A percentile compares a stretch with the other conserved stretches of the same genome.
phyloP scores from a whole-genome alignment of 2,329 filamentous ascomycete genomes.

The Drechslerella stenobrocha region DNA sequence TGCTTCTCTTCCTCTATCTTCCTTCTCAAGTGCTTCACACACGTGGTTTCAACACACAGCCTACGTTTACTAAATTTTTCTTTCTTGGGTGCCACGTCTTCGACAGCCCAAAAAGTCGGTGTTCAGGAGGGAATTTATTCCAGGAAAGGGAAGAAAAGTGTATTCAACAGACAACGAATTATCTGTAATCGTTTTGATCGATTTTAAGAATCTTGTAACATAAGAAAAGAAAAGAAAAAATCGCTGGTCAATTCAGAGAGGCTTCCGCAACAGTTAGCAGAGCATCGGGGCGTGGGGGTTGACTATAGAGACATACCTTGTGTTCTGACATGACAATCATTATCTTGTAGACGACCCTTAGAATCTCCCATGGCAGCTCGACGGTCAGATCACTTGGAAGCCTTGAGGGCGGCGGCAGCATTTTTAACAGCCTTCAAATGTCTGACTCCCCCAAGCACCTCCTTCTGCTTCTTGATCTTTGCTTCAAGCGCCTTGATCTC shows the following conservation, averaged over 20 bases:
- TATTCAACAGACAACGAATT: constrained; percentile 38
- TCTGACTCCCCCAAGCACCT: constrained; percentile 62
- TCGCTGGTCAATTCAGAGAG: no score
- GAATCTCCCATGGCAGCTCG: neutral
- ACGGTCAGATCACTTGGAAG: neutral
- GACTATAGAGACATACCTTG: no score
- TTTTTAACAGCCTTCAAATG: constrained; percentile 59
- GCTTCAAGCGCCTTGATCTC: constrained; percentile 71
- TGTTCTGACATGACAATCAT: neutral
- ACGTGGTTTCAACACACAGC: constrained; percentile 47
- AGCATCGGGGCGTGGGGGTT: no score
- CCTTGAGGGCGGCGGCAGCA: constrained; percentile 13
- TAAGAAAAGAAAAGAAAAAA: no score
- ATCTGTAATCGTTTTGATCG: constrained; percentile 5
- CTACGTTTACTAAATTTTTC: constrained; percentile 8
- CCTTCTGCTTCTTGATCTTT: constrained; percentile 66
- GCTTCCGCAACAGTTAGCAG: no score
- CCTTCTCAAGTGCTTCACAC: constrained; percentile 21
- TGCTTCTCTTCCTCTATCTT: constrained; percentile 6
- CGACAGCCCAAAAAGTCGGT: constrained; percentile 24
- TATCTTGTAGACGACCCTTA: neutral
- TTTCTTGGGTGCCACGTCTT: constrained; percentile 39
- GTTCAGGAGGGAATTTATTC: constrained; percentile 38
- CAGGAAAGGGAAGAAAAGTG: constrained; percentile 46
- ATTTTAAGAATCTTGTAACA: neutral